Conservation (phyloP, 768 basidiomycete genomes). For the Coprinellus micaceus region DNA sequence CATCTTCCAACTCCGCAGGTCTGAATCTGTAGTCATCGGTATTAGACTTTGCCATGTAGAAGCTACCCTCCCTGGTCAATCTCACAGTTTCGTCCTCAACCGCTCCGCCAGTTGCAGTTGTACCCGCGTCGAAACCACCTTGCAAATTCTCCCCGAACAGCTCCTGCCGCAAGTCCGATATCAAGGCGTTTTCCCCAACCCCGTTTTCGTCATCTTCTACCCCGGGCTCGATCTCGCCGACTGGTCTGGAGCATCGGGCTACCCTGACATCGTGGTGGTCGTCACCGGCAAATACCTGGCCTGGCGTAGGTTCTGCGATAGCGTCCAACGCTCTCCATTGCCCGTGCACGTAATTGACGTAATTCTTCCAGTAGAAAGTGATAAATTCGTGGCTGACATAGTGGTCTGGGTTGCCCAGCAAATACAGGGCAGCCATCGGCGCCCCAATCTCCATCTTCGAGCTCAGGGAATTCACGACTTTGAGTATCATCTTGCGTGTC, state of each 20-base stretch:
- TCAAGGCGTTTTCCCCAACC: not conserved
- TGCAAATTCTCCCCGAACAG: too few species aligned
- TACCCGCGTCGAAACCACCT: not conserved
- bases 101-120: not conserved
- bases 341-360: not conserved
- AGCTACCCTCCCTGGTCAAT: not conserved
- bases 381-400: not conserved
- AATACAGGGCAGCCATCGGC: not conserved
- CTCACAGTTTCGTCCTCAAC: not conserved
- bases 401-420: not conserved
- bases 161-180: not conserved
- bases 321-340: not conserved
- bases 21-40: slow-evolving; percentile 19
- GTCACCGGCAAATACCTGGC: too few species aligned
- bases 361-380: slow-evolving; percentile 4
- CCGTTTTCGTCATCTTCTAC: too few species aligned
- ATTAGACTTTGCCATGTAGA: not conserved
- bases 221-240: too few species aligned
- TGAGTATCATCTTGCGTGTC: not conserved
- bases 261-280: too few species aligned
- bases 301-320: not conserved
- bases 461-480: not conserved
- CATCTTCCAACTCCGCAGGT: slow-evolving; percentile 15
- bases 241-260: too few species aligned
- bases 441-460: not conserved